phyloP scores from a whole-genome alignment of 1,284 basidiomycete species.

The Stereum hirsutum region DNA sequence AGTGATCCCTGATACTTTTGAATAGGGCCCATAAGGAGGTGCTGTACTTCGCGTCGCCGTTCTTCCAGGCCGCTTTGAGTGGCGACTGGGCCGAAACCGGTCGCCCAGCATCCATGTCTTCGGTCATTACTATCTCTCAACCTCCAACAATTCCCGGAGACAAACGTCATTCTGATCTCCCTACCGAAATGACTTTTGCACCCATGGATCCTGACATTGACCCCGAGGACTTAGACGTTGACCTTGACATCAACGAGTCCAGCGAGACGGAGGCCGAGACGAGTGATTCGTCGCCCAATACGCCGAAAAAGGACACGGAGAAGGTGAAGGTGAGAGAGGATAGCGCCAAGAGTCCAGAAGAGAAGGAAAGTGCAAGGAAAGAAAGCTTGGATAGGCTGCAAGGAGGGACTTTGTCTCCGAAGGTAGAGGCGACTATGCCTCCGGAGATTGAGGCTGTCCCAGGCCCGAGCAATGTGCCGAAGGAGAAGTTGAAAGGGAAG shows the following conservation, averaged over 20 bases:
- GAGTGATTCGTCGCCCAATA: slow-evolving; percentile 16
- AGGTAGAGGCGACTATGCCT: slow-evolving; percentile 9
- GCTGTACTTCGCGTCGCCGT: slow-evolving; percentile 76
- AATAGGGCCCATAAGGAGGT: slow-evolving; percentile 78
- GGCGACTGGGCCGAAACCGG: slow-evolving; percentile 72
- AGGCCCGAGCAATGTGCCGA: too few species aligned
- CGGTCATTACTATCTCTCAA: slow-evolving; percentile 74
- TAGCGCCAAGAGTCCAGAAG: slow-evolving; percentile 9
- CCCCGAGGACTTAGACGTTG: slow-evolving; percentile 28
- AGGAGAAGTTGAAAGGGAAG: slow-evolving; percentile 4
- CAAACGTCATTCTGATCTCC: slow-evolving; percentile 26
- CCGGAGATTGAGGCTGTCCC: background rate
- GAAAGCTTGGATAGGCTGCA: slow-evolving; percentile 24
- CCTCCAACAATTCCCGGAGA: slow-evolving; percentile 47
- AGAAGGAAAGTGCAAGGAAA: slow-evolving; percentile 21
- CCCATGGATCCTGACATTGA: slow-evolving; percentile 44
- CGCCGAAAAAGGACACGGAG: too few species aligned
- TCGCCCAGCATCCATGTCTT: slow-evolving; percentile 66
- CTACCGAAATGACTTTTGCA: slow-evolving; percentile 48
- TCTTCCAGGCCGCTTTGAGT: slow-evolving; percentile 77
- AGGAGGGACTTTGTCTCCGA: slow-evolving; percentile 12
- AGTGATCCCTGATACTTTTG: background rate
- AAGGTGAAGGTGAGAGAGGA: background rate
- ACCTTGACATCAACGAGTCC: slow-evolving; percentile 25
- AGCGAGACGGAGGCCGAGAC: slow-evolving; percentile 26